A percentile compares a stretch with the other conserved stretches of the same genome.
These are phyloP conservation scores for Curvularia eragrostidis DNA, from an alignment of 2,329 filamentous ascomycete genomes.

Conservation along the genomic window DNA sequence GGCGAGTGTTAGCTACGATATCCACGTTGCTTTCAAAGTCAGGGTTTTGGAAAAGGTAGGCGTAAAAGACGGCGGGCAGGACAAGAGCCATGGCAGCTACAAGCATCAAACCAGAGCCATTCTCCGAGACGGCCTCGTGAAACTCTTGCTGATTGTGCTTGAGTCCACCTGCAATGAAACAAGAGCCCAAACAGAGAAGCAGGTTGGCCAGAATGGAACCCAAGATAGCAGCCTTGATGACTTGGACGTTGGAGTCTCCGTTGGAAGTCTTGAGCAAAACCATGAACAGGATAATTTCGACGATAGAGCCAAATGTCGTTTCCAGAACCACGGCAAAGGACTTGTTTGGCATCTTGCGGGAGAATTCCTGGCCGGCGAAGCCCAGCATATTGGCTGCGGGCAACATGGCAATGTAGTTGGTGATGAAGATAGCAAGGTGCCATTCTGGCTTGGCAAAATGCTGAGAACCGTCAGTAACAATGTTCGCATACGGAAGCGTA, in stretches of 20 bases:
- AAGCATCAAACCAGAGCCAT: slow-evolving; percentile 76
- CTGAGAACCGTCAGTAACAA: slow-evolving; percentile 32
- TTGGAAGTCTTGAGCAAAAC: slow-evolving; percentile 66
- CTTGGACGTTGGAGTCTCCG: slow-evolving; percentile 58
- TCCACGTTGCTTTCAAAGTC: slow-evolving; percentile 48
- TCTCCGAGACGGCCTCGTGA: slow-evolving; percentile 77
- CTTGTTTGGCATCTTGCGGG: slow-evolving; percentile 73
- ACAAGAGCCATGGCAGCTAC: slow-evolving; percentile 71
- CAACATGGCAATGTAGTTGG: slow-evolving; percentile 79
- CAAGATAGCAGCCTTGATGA: slow-evolving; percentile 83
- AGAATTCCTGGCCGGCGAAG: slow-evolving; percentile 74
- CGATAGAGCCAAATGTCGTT: slow-evolving; percentile 71
- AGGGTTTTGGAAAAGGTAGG: slow-evolving; percentile 38
- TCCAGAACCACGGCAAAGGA: slow-evolving; percentile 69
- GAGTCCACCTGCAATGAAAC: slow-evolving; percentile 79
- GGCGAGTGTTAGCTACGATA: slow-evolving; percentile 64
- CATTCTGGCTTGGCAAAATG: slow-evolving; percentile 62
- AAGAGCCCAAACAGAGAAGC: slow-evolving; percentile 78
- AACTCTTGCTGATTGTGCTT: slow-evolving; percentile 72
- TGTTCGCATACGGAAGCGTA: background rate
- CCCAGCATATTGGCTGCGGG: slow-evolving; percentile 78
- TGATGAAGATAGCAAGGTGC: slow-evolving; percentile 70
- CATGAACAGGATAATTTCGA: slow-evolving; percentile 85
- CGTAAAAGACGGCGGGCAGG: slow-evolving; percentile 62
- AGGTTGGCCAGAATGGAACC: slow-evolving; percentile 85